Evolutionary conservation across 2,329 filamentous ascomycete species (phyloP).

Genomic region (Monosporascus sp.): DNA sequence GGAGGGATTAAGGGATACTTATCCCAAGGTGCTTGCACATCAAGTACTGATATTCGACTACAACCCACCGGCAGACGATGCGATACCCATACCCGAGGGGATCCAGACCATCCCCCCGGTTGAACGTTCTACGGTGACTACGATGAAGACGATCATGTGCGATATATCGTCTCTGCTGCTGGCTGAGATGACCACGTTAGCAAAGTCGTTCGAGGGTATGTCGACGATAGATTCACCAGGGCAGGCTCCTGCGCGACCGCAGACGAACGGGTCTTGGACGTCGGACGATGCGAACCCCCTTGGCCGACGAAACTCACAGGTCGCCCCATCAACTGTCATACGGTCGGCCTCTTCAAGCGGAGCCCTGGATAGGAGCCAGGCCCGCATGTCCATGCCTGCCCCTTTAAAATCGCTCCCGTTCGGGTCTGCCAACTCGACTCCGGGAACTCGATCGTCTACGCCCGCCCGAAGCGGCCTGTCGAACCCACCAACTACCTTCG

Average conservation of each 20-base stretch:
- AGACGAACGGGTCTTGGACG: constrained; percentile 38
- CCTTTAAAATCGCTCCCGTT: constrained; percentile 41
- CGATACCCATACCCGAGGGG: constrained; percentile 57
- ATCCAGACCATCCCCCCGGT: constrained; percentile 65
- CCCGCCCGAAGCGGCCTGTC: constrained; percentile 44
- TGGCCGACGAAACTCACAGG: constrained; percentile 52
- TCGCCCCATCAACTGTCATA: constrained; percentile 36
- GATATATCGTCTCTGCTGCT: constrained; percentile 69
- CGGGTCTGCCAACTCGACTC: constrained; percentile 39
- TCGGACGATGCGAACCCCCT: constrained; percentile 34
- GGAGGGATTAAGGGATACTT: constrained; percentile 64
- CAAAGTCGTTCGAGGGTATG: constrained; percentile 66
- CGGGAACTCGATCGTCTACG: constrained; percentile 42
- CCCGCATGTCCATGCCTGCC: constrained; percentile 78
- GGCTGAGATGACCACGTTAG: constrained; percentile 69
- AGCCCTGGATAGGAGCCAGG: constrained; percentile 51
- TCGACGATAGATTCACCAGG: constrained; percentile 74
- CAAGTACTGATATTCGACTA: constrained; percentile 79
- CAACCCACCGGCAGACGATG: constrained; percentile 38
- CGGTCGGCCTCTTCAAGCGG: constrained; percentile 50
- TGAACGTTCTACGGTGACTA: constrained; percentile 66
- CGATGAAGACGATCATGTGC: constrained; percentile 75
- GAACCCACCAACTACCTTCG: constrained; percentile 43
- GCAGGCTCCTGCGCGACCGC: constrained; percentile 35
- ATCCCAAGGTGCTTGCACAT: constrained; percentile 71